Base-by-base conservation (phyloP, 2,329 filamentous ascomycete species). In the Nothophoma quercina region DNA sequence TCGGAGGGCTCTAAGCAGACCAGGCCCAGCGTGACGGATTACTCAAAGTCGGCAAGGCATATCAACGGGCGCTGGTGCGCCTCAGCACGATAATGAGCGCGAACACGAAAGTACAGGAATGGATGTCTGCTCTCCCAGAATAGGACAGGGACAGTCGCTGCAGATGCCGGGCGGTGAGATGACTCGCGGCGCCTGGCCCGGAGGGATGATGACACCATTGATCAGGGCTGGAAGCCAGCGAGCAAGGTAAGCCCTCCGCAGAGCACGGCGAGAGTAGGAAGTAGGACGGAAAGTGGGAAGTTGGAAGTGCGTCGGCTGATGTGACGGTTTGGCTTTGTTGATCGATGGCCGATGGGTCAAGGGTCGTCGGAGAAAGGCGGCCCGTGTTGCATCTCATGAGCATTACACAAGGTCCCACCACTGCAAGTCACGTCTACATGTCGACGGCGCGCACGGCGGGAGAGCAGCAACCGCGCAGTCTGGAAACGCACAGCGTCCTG, bases 81-180 rank as follows among this genome's bases (percentile, higher is more conserved):
- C 53, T 61, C 46, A 32, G 65, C 65, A 72, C 67, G 67, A 71
- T 62, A 71, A 72, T 40, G 41, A 55, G 47, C 51, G 59, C 41
- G 56, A 38, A 40, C 63, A 70, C 65, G 62, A 41, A 58, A 63
- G 59, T 56, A 65, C 58, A 49, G 51, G 44, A 54, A 54, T 49
- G 51, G 33, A 49, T 21, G 44, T 26, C 23, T 30, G 32, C 2
- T 5, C 5, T 43, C 51, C 39, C 12, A 32, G 63, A 56, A 56
- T 55, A 51, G n/a, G 62, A 62, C 60, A 65, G 59, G 67, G 63
- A 62, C 60, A 55, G 34, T 51, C 39, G 59, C 35, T 58, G 54
- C 42, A 59, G 41, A 41, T 52, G 59, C 44, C 49, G 51, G 62
- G 70, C 70, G 70, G 69, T 72, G 69, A 72, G 56, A 67, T 71